Evolutionary conservation across 2,329 filamentous ascomycete genomes (phyloP), one percentile per base, ranked within the genome.

Genomic region (Tolypocladium sp.): DNA sequence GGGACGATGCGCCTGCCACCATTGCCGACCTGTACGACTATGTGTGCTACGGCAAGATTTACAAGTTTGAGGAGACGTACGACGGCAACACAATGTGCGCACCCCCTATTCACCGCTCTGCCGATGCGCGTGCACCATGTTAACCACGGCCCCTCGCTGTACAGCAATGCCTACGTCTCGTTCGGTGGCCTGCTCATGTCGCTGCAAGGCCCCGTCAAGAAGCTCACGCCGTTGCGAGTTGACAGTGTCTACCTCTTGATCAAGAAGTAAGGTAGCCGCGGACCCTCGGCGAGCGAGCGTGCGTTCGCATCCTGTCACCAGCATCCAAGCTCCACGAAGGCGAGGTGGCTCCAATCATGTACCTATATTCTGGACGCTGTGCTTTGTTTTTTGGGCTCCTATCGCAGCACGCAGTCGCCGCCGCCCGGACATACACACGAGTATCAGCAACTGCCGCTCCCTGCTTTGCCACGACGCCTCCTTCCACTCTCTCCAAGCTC

Each of bases 181-280:
- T 99, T 97, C 69, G 94, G 94, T 55, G 94, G 94, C 9, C 79
- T 99, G 64, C 77, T 99, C 68, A 87, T 97, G 77, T 91, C 89
- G 68, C 82, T 99, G 59, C 90, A 96, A 69, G 94, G 95, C 7
- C 94, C 94, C 2, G 94, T 96, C 75, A 95, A 94, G 81, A 97
- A 96, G 79, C 84, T 99, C 63, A 95, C 90, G 40, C 89, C 92
- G 35, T 77, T 99, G 70, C 86, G 92, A 68, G 93, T 97, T 69
- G 94, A 99, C 73, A 88, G 96, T 71, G 86, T 95, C 63, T 99
- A 99, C 73, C 83, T 99, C 62, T 82, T 97, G 61, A 80, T 96
- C 67, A 99, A 97, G 85, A 96, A 95, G 42, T 64, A 53, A 52
- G 17, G 49, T 51, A 12, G 46, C n/a, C 30, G 49, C 30, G n/a